Base-by-base conservation (phyloP, 768 basidiomycete genomes). In the Xerocomus brunneocitrinus region DNA sequence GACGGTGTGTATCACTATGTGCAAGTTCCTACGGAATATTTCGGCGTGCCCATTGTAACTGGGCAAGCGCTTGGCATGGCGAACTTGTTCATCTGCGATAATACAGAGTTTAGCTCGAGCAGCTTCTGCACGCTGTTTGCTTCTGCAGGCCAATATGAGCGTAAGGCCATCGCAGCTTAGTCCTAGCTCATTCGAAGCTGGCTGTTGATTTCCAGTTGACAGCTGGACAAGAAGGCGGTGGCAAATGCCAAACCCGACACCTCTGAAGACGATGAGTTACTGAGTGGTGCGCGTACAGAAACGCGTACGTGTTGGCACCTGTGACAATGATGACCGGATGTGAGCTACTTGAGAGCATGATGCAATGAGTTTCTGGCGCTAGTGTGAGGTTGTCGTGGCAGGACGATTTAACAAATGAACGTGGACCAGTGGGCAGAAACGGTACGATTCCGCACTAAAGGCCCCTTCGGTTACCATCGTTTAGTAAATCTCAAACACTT, bases 191-290 rank as follows among this genome's bases (percentile, higher is more conserved):
- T 54, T 54, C 43, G 59, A 54, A 32, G 47, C 46, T 13, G 46
- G 19, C 12, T 76, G 69, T 5, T 81, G 79, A 52, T 63, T 64
- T 13, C 66, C 62, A 39, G 74, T 72, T n/a, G 80, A 80, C 16
- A 92, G 73, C 60, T 91, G 85, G 58, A 75, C 69, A 42, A 94
- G 75, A 7, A 94, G 77, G 44, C 91, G 84, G 56, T 85, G 81
- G 71, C 89, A 91, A 41, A 89, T 85, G 12, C 88, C 89, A 65
- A 86, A 88, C 14, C 91, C 91, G 16, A 94, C 77, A 52, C 91
- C 91, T 36, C 91, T 93, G 65, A 3, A 52, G 53, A 46, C 83
- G 87, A 62, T 27, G 56, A 57, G 58, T 24, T 41, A 14, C 14
- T 44, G 53, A 52, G 30, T 38, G 44, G 7, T 36, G 5, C 32